Base-by-base conservation (phyloP, 2,329 filamentous ascomycete species). In the Scopulariopsis brevicaulis region DNA sequence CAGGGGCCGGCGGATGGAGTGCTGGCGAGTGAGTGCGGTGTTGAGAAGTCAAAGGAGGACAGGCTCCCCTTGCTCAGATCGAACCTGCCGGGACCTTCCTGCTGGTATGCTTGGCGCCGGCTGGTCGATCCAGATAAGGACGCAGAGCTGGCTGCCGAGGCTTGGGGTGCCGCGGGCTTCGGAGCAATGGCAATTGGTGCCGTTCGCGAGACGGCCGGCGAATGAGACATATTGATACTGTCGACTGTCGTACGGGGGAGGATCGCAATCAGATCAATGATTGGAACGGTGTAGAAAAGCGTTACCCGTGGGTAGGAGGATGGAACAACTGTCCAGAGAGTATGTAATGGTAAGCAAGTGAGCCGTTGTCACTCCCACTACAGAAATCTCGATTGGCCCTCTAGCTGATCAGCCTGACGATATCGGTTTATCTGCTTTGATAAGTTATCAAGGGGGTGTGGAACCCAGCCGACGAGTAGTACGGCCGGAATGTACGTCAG, bases 111-210 rank as follows among this genome's bases (percentile, higher is more conserved):
- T 58, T 48, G 61, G 59, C 22, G 59, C 35, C 10, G 61, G 57
- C 25, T 56, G 58, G 48, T 58, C 55, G 54, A 58, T 35, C 51
- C 50, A 20, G 55, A 57, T 53, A 57, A 37, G 18, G 55, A 52
- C 8, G 55, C 55, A 12, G 55, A 53, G 48, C 25, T 57, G 35
- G 51, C 53, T 50, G 46, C 46, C 43, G 56, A 14, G 35, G 35
- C 35, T 20, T 43, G 22, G 51, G 34, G 34, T 7, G 12, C 56
- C 20, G 77, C 74, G 61, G 79, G 80, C 68, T 84, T 83, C 63
- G 82, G 80, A 62, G 83, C 82, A 69, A 86, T 86, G 68, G 82
- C 78, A 68, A 86, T 85, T 64, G 83, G 83, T 67, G 80, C 81
- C 72, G 82, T 84, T 70, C 83, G 75, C 62, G 78, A 74, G 68